Conservation (phyloP, 352 stramenopile species). For the Globisporangium middletonii region DNA sequence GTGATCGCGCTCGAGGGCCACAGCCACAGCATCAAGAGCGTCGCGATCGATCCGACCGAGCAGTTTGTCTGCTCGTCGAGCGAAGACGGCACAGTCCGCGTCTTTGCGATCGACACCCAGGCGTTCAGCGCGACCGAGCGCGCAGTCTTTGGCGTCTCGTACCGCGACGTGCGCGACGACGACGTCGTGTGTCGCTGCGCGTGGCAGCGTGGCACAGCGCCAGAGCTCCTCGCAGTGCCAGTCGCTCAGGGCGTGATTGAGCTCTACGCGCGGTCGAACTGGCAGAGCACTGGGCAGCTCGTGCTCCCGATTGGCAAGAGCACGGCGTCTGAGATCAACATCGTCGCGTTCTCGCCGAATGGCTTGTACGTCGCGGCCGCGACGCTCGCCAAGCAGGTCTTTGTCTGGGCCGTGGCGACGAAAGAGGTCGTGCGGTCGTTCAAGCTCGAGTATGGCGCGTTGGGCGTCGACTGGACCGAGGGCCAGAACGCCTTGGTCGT, state of each 20-base stretch:
- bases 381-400: conserved; percentile 65
- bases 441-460: conserved; percentile 44
- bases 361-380: conserved; percentile 63
- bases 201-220: conserved; percentile 36
- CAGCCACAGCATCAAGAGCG: conserved; percentile 65
- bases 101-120: conserved; percentile 49
- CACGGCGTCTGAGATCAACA: conserved; percentile 54
- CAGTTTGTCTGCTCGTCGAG: conserved; percentile 61
- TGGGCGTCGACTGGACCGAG: conserved; percentile 55
- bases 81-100: conserved; percentile 60
- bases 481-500: conserved; percentile 47
- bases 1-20: conserved; percentile 62
- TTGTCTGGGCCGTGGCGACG: conserved; percentile 57
- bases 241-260: conserved; percentile 63
- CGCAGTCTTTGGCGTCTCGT: conserved; percentile 52
- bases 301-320: conserved; percentile 54
- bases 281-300: conserved; percentile 33
- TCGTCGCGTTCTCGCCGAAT: conserved; percentile 74
- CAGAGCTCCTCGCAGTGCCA: conserved; percentile 46
- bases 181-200: conserved; percentile 60
- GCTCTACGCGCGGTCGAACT: conserved; percentile 45
- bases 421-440: conserved; percentile 52
- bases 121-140: conserved; percentile 31
- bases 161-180: conserved; percentile 50
- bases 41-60: conserved; percentile 55